Conservation (phyloP, 2,329 filamentous ascomycete genomes). For the Thyridium curvatum region DNA sequence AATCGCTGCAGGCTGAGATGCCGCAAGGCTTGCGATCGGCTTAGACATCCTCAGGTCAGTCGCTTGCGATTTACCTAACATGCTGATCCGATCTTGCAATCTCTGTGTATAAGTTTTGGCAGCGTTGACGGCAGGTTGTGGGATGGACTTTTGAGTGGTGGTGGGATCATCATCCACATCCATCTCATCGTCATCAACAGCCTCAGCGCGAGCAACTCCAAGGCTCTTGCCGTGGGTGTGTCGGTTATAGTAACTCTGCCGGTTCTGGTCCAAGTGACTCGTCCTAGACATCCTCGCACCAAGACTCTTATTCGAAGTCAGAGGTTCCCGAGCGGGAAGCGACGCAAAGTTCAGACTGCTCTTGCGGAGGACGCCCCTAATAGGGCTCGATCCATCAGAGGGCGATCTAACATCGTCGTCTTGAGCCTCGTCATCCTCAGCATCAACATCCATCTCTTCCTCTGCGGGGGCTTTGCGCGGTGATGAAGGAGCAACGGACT, state of each 20-base stretch:
- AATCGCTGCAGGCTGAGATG: conserved; percentile 20
- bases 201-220: conserved; percentile 40
- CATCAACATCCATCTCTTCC: conserved; percentile 13
- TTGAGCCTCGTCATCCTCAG: conserved; percentile 41
- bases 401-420: conserved; percentile 37
- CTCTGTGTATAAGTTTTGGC: conserved; percentile 92
- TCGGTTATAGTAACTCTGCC: conserved; percentile 67
- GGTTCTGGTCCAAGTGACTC: conserved; percentile 69
- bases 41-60: conserved; percentile 41
- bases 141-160: conserved; percentile 31
- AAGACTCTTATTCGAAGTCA: conserved; percentile 78
- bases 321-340: conserved; percentile 81
- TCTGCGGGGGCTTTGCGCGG: background rate
- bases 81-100: conserved; percentile 86
- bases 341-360: conserved; percentile 94
- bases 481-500: conserved; percentile 13
- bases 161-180: conserved; percentile 38
- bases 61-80: conserved; percentile 53
- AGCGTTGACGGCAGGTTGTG: too few species aligned
- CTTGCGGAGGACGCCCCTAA: conserved; percentile 75
- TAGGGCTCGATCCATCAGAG: conserved; percentile 67
- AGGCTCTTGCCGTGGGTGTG: conserved; percentile 70
- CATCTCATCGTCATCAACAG: conserved; percentile 43
- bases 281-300: conserved; percentile 66
- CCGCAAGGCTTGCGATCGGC: conserved; percentile 31